Percentiles rank a stretch among this genome's conserved stretches.
phyloP scores from a whole-genome alignment of 192 early-diverging fungal species.

The Coemansia sp. region DNA sequence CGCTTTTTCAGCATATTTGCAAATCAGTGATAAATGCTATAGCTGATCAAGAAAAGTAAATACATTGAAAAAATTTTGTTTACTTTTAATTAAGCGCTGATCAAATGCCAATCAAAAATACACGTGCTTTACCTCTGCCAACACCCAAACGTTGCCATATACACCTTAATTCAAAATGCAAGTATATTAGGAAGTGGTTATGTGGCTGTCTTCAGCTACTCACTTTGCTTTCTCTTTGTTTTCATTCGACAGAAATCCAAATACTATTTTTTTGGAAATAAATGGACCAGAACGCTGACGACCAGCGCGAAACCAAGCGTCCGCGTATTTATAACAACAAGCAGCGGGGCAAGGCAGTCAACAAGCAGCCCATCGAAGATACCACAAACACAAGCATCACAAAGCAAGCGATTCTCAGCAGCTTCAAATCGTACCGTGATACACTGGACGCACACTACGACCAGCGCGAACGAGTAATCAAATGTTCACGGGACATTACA shows the following conservation, averaged over 20 bases:
- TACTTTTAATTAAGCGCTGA: conserved; percentile 4
- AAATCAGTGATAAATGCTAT: too few species aligned
- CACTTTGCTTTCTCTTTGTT: too few species aligned
- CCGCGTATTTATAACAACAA: background rate
- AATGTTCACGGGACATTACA: conserved; percentile 56
- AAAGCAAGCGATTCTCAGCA: conserved; percentile 19
- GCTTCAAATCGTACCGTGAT: conserved; percentile 34
- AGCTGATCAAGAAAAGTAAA: background rate
- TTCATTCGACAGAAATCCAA: too few species aligned
- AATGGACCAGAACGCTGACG: background rate
- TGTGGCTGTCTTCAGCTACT: too few species aligned
- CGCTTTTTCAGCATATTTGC: too few species aligned
- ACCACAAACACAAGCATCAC: background rate
- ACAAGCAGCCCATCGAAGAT: background rate
- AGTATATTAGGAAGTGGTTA: too few species aligned
- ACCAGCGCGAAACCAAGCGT: background rate
- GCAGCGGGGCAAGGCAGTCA: background rate
- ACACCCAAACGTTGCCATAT: background rate
- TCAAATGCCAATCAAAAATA: background rate
- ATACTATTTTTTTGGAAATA: background rate
- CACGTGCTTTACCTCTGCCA: background rate
- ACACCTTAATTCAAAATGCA: too few species aligned
- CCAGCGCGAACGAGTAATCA: conserved; percentile 55
- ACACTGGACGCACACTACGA: conserved; percentile 51
- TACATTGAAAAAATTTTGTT: conserved; percentile 8